phyloP scores from a whole-genome alignment of 441 rosid genomes.

The Erodium moschatum region DNA sequence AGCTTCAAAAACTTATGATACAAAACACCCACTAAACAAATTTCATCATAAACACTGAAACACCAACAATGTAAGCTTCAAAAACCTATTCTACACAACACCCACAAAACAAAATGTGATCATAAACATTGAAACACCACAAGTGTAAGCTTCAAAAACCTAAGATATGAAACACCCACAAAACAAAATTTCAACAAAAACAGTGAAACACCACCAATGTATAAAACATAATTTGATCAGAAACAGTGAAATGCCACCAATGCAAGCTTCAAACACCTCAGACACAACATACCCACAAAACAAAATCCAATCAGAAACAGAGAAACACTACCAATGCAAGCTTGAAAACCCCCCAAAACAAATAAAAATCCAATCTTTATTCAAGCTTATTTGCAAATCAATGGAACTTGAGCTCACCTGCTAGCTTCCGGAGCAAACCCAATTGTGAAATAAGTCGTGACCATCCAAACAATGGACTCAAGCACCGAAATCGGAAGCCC shows the following conservation, averaged over 20 bases:
- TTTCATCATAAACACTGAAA: neutral
- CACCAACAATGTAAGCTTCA: neutral
- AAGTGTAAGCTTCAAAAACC: neutral
- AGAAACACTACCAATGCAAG: neutral
- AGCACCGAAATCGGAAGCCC: conserved; percentile 53
- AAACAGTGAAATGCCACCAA: neutral
- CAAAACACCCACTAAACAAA: neutral
- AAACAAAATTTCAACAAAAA: neutral
- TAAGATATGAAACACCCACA: neutral
- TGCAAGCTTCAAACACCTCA: neutral
- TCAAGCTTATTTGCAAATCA: neutral
- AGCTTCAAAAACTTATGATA: too few relatives aligned
- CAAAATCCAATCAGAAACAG: neutral
- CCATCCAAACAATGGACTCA: conserved; percentile 58
- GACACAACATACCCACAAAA: neutral
- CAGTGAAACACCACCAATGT: too few relatives aligned
- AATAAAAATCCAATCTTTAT: neutral
- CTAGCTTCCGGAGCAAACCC: conserved; percentile 73
- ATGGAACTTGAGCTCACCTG: conserved; percentile 32
- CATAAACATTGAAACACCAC: neutral
- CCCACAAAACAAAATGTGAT: neutral
- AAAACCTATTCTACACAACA: neutral
- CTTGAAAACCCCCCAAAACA: neutral
- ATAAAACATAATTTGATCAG: neutral
- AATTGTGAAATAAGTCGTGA: conserved; percentile 48